Evolutionary conservation across 1,139 yeast species (phyloP).

Genomic region (Meyerozyma smithsonii): DNA sequence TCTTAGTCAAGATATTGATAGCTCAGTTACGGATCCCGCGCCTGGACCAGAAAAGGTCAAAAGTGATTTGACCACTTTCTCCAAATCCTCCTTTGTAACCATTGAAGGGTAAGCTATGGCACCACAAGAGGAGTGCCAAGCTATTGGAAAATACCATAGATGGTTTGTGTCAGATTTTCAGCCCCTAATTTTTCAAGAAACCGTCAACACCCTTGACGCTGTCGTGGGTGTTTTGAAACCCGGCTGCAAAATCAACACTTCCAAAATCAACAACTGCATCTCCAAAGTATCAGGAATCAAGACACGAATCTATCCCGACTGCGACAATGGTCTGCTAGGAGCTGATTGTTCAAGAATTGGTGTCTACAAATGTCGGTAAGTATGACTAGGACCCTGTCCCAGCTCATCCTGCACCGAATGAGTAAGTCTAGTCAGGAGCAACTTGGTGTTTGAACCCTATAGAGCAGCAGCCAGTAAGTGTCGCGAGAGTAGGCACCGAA

Average conservation of each 20-base stretch:
- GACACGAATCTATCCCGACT: slow-evolving; percentile 8
- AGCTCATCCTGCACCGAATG: slow-evolving; percentile 43
- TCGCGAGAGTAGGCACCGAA: background rate
- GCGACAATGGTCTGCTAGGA: slow-evolving; percentile 17
- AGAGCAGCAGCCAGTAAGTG: slow-evolving; percentile 12
- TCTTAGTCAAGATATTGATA: slow-evolving; percentile 48
- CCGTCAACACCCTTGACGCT: slow-evolving; percentile 4
- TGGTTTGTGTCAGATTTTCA: slow-evolving; percentile 7
- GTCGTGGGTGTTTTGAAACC: background rate
- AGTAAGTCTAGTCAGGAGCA: slow-evolving; percentile 46
- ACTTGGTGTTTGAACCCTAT: slow-evolving; percentile 41
- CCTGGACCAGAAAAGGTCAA: slow-evolving; percentile 68
- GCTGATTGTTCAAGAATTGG: slow-evolving; percentile 17
- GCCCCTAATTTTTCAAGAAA: slow-evolving; percentile 8
- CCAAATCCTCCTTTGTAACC: slow-evolving; percentile 15
- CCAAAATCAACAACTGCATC: slow-evolving; percentile 11
- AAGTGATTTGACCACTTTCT: slow-evolving; percentile 48
- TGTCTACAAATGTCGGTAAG: slow-evolving; percentile 18
- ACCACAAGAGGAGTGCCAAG: slow-evolving; percentile 19
- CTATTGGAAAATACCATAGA: slow-evolving; percentile 18
- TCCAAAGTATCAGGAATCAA: slow-evolving; percentile 18
- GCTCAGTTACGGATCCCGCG: slow-evolving; percentile 57
- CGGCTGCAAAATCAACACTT: background rate
- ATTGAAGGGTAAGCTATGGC: slow-evolving; percentile 21
- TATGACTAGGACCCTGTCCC: slow-evolving; percentile 25